Base-by-base conservation (phyloP, 306 rosid species). In the Castanopsis chinensis region DNA sequence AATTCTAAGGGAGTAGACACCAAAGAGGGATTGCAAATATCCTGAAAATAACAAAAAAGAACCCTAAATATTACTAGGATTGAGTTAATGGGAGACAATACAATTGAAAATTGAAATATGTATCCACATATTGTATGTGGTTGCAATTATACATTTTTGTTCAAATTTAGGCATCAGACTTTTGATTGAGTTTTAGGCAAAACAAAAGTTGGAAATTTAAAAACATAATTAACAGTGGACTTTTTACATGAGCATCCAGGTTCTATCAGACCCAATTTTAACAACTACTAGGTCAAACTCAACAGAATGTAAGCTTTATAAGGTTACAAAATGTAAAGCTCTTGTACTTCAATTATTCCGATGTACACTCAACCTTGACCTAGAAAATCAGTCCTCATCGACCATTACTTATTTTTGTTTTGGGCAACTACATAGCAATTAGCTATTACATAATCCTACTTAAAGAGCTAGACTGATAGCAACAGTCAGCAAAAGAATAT, bases 1-100 rank as follows among this genome's bases (percentile, higher is more conserved):
- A 73, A 95, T 88, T 87, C 99, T 86, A 74, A 92, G 88, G 30
- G 98, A 92, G 85, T 91, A 86, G 52, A 95, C 91, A 68, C 97
- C 96, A 71, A 82, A 92, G 57, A 84, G 82, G 79, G 99, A 95
- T 83, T 95, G 97, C 91, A 95, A 60, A 84, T 89, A 92, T 77
- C 99, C 98, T 95, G 82, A 41, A 54, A 69, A 80, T 20, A 77
- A n/a, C 49, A 10, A 77, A 2, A 53, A 67, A 20, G 35, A 53
- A 23, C 58, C 74, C 55, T 54, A 78, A 77, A 67, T 69, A 23
- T 68, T 9, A 71, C 63, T 82, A 82, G 78, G n/a, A 23, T n/a
- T 19, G 23, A 61, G 17, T 25, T 64, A 67, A 11, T 53, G 14
- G 45, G 21, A 65, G 12, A 15, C 15, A 14, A 15, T 18, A 78